Evolutionary conservation across 352 stramenopile genomes (phyloP).

Genomic region (Elongisporangium senticosum): DNA sequence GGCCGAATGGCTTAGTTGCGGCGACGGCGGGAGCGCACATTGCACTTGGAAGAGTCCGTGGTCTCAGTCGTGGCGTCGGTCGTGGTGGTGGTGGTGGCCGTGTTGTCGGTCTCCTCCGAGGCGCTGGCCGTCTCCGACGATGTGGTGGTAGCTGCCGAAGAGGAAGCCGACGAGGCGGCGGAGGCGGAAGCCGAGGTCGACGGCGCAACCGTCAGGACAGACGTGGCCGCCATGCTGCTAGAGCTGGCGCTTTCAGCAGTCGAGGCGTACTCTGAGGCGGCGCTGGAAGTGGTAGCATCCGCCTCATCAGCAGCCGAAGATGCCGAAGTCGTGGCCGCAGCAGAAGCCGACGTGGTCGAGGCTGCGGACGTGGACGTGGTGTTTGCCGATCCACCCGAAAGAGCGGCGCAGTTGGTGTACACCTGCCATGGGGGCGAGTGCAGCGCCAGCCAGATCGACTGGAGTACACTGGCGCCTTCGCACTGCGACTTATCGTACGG

Average conservation of each 20-base stretch:
- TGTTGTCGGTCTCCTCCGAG: background rate
- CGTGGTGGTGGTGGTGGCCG: background rate
- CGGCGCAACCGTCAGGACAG: background rate
- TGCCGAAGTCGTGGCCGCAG: too few relatives aligned
- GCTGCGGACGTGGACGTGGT: slow-evolving; percentile 2
- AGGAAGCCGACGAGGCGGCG: background rate
- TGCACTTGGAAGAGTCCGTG: background rate
- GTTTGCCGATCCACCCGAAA: slow-evolving; percentile 16
- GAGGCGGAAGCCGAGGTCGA: background rate
- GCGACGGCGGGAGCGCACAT: background rate
- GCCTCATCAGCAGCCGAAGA: background rate
- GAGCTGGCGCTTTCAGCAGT: background rate
- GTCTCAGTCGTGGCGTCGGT: background rate
- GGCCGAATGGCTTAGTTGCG: background rate
- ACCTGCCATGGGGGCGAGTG: slow-evolving; percentile 40
- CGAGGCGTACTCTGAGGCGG: background rate
- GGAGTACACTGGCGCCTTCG: slow-evolving; percentile 26
- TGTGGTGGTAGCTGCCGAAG: background rate
- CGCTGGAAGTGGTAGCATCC: background rate
- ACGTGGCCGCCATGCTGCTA: background rate
- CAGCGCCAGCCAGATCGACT: slow-evolving; percentile 31
- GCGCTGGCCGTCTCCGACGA: too few relatives aligned
- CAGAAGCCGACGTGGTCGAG: background rate
- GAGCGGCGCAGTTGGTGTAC: slow-evolving; percentile 39
- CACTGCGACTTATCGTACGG: slow-evolving; percentile 30